phyloP scores from a whole-genome alignment of 805 yeast genomes.

The Saturnispora dispora region DNA sequence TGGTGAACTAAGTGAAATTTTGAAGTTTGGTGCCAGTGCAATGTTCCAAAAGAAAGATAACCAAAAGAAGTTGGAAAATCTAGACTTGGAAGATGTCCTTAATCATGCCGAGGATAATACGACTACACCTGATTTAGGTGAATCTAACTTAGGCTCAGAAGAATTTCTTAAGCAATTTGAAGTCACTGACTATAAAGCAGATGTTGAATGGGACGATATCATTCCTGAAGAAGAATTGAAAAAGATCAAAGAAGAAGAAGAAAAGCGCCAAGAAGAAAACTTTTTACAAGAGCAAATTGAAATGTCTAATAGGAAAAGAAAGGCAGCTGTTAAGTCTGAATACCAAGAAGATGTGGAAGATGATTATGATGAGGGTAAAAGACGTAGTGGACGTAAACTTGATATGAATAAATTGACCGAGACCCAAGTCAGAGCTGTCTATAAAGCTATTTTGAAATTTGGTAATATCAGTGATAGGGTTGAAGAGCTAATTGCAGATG shows the following conservation, averaged over 20 bases:
- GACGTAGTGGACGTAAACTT: conserved; percentile 30
- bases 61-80: conserved; percentile 89
- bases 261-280: conserved; percentile 75
- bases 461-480: conserved; percentile 74
- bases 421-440: conserved; percentile 76
- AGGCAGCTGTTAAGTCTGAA: conserved; percentile 51
- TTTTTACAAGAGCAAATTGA: conserved; percentile 84
- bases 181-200: conserved; percentile 97
- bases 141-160: conserved; percentile 96
- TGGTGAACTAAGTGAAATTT: conserved; percentile 81
- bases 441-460: conserved; percentile 67
- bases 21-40: conserved; percentile 96
- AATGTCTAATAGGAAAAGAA: conserved; percentile 72
- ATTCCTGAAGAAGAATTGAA: conserved; percentile 90
- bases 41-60: conserved; percentile 94
- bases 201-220: conserved; percentile 98
- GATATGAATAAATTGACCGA: conserved; percentile 57
- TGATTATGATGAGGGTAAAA: conserved; percentile 24
- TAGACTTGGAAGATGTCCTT: conserved; percentile 91
- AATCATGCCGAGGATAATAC: conserved; percentile 96
- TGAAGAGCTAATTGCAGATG: conserved; percentile 85
- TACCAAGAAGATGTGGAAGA: conserved; percentile 31
- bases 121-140: conserved; percentile 94
- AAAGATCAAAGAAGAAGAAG: conserved; percentile 85
- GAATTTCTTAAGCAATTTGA: conserved; percentile 95